Conservation (phyloP, 2,329 filamentous ascomycete genomes). For the Septoria linicola region DNA sequence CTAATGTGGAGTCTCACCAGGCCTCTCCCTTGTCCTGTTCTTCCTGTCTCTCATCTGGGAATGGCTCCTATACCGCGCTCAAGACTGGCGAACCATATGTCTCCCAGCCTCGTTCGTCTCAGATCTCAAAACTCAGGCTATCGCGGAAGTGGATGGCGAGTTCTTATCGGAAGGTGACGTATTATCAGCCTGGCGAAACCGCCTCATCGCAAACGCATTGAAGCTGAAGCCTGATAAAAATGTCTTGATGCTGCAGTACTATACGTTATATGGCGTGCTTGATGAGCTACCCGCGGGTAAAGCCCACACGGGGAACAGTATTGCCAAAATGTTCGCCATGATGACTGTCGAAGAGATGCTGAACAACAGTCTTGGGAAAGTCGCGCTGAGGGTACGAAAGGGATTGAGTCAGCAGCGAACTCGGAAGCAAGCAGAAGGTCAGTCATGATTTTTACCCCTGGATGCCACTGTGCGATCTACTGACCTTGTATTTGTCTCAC, state of each 20-base stretch:
- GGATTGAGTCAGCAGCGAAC: not conserved
- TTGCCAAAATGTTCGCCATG: constrained; percentile 1
- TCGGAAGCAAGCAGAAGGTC: not conserved
- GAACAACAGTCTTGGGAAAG: not conserved
- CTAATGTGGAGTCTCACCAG: not conserved
- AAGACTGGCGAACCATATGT: constrained; percentile 1
- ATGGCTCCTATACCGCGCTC: not conserved
- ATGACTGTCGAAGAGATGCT: not conserved
- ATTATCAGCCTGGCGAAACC: constrained; percentile 2
- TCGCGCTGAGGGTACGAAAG: not conserved
- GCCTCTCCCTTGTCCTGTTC: not conserved
- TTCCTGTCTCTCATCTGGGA: not conserved
- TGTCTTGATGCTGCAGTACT: constrained; percentile 4
- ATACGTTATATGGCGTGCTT: not conserved
- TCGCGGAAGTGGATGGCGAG: not conserved
- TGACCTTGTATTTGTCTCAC: not conserved
- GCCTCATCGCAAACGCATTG: not conserved
- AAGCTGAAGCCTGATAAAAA: not conserved
- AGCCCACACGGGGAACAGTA: not conserved
- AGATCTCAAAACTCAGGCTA: not conserved
- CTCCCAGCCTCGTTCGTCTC: constrained; percentile 1
- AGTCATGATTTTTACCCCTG: not conserved
- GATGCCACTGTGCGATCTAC: not conserved
- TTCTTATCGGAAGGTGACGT: constrained; percentile 4
- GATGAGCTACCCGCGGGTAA: not conserved